A percentile compares a stretch with the other conserved stretches of the same genome.
These are phyloP conservation scores for Acanthamoeba quina DNA, from an alignment of 208 protist species.

Conservation along the genomic window DNA sequence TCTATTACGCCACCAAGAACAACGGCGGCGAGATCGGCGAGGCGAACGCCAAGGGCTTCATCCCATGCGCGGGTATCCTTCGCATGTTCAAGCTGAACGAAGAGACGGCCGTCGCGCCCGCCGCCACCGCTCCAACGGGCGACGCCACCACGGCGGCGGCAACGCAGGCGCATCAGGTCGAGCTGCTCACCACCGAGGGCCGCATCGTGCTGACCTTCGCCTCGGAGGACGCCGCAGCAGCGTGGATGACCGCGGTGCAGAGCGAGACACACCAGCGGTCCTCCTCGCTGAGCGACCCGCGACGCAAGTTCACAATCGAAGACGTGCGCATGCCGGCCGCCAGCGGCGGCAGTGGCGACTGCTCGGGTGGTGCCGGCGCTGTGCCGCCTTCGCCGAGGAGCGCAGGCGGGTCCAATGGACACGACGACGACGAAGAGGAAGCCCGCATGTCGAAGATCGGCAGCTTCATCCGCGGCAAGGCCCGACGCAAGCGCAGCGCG, in stretches of 20 bases:
- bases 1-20: constrained; percentile 16
- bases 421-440: neutral
- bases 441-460: neutral
- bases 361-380: neutral
- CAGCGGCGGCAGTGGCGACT: neutral
- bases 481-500: constrained; percentile 30
- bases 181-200: constrained; percentile 22
- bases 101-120: neutral
- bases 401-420: neutral
- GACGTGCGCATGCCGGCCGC: neutral
- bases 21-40: constrained; percentile 6
- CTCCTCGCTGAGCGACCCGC: neutral
- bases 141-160: neutral
- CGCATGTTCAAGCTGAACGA: constrained; percentile 15
- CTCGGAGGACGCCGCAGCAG: neutral
- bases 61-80: constrained; percentile 7
- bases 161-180: neutral
- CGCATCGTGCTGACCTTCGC: constrained; percentile 32
- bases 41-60: constrained; percentile 35
- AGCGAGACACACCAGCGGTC: neutral
- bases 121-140: neutral
- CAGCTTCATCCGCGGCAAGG: constrained; percentile 24
- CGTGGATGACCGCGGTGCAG: neutral
- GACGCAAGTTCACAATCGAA: neutral
- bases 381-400: neutral